A percentile compares a stretch with the other conserved stretches of the same genome.
These are phyloP conservation scores for Buxus sempervirens DNA, from an alignment of 164 flowering plant species.

Conservation along the genomic window DNA sequence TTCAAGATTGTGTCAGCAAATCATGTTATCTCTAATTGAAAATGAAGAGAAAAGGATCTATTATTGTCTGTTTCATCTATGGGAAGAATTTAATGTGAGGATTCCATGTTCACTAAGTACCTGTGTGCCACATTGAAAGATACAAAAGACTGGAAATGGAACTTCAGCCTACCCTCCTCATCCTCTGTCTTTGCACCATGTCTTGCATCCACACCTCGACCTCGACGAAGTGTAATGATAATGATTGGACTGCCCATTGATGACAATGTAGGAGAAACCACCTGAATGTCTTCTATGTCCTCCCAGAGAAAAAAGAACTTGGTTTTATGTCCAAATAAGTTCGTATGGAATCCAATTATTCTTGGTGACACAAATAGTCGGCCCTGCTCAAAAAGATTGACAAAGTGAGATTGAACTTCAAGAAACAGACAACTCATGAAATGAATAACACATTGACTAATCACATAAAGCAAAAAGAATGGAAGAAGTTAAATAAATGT, in stretches of 20 bases:
- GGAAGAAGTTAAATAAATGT: neutral
- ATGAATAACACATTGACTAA: neutral
- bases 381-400: slow-evolving; percentile 54
- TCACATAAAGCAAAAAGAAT: slow-evolving; percentile 1
- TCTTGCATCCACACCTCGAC: slow-evolving; percentile 87
- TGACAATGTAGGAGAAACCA: slow-evolving; percentile 63
- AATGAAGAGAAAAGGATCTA: neutral
- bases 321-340: slow-evolving; percentile 86
- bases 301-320: slow-evolving; percentile 96
- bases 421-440: neutral
- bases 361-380: slow-evolving; percentile 89
- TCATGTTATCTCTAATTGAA: neutral
- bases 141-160: slow-evolving; percentile 92
- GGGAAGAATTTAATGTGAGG: neutral
- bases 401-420: neutral
- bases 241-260: slow-evolving; percentile 93
- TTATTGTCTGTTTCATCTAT: neutral
- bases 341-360: slow-evolving; percentile 90
- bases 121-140: slow-evolving; percentile 78
- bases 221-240: slow-evolving; percentile 64
- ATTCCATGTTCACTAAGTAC: slow-evolving; percentile 32
- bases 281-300: slow-evolving; percentile 90
- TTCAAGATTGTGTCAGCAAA: neutral
- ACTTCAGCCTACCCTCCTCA: slow-evolving; percentile 86
- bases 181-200: slow-evolving; percentile 89